These are phyloP conservation scores for Bauhinia variegata DNA, from an alignment of 306 rosid species.

Conservation along the genomic window DNA sequence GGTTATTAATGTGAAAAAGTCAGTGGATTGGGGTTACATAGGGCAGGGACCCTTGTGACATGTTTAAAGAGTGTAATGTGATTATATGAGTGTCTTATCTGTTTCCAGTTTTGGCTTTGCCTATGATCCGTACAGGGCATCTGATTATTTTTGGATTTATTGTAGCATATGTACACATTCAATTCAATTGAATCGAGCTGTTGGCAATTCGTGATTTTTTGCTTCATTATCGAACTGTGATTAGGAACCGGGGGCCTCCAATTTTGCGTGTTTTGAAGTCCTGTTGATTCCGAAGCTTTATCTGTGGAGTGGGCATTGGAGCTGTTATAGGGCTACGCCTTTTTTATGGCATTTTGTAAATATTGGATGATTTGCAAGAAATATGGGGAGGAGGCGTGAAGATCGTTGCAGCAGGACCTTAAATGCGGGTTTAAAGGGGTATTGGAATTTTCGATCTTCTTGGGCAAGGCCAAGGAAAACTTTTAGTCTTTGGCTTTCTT, in stretches of 20 bases:
- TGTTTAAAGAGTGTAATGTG: conserved; percentile 4
- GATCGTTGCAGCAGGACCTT: background rate
- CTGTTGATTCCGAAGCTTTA: background rate
- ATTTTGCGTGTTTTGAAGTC: conserved; percentile 30
- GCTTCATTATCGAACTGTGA: conserved; percentile 9
- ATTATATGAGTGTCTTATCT: conserved; percentile 15
- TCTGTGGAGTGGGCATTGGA: background rate
- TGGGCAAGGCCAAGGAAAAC: background rate
- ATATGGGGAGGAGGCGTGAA: background rate
- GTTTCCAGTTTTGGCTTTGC: conserved; percentile 43
- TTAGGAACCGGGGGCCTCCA: conserved; percentile 4
- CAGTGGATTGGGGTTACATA: conserved; percentile 23
- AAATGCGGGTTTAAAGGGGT: background rate
- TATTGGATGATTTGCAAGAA: background rate
- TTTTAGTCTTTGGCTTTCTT: background rate
- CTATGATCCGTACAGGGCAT: no score
- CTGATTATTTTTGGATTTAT: conserved; percentile 33
- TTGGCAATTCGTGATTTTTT: background rate
- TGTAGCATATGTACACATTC: conserved; percentile 13
- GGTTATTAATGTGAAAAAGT: background rate
- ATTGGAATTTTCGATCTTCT: background rate
- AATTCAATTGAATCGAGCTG: conserved; percentile 32
- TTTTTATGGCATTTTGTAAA: background rate
- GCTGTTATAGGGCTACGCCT: conserved; percentile 26
- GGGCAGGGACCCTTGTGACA: background rate